Base-by-base conservation (phyloP, 306 rosid genomes). In the Mimosa bimucronata region DNA sequence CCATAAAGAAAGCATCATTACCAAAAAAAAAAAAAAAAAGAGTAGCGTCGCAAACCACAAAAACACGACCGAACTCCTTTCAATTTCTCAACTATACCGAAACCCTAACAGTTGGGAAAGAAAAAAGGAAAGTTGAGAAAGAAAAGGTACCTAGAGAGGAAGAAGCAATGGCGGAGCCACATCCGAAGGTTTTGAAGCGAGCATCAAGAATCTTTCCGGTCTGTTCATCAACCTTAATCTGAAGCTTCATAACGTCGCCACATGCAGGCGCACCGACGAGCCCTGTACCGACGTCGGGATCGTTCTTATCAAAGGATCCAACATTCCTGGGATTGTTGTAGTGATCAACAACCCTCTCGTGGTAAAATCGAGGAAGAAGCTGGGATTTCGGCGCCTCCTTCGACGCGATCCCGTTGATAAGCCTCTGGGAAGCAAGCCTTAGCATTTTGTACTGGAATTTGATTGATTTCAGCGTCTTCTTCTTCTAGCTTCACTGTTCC, bases 111-210 rank as follows among this genome's bases (percentile, higher is more conserved):
- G 52, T 45, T n/a, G n/a, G n/a, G 5, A 45, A 45, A 45, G 15
- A 13, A 45, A 45, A 45, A 45, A 14, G 2, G 15, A 2, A 44
- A 14, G 52, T 50, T 50, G 21, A 50, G 2, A 50, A 2, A 18
- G 21, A 18, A 50, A 50, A 74, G 89, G 8, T 44, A 94, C 98
- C 98, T 34, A 94, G 90, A 0, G 98, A 94, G 28, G 97, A 91
- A 52, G 98, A 94, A 14, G 98, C 98, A 78, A 94, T 94, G 41
- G 98, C 98, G 23, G 95, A 91, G 19, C 98, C 98, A 76, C 97
- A 94, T 2, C 98, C 98, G 29, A 91, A 94, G 52, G 98, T 94
- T 89, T 94, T 94, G 89, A 94, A 94, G 78, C 93, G 81, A 30
- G 98, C 98, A 37, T 94, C 98, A 7, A 88, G 88, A 60, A 94